Base-by-base conservation (phyloP, 192 early-diverging fungal species). In the Backusella westeae region DNA sequence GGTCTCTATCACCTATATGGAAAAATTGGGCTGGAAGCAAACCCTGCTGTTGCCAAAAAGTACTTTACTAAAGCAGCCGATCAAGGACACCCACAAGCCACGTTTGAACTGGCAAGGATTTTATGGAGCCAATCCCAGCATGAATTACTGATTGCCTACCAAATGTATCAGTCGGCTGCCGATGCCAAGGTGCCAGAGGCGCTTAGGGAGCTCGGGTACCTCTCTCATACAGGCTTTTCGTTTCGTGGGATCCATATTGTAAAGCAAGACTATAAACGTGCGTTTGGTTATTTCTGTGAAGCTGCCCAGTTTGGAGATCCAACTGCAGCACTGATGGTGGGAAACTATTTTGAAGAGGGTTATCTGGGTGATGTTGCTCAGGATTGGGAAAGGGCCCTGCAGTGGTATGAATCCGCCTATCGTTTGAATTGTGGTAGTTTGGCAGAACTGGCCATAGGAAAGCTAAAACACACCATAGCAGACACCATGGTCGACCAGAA, bases 311-410 rank as follows among this genome's bases (percentile, higher is more conserved):
- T 72, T 19, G 73, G 69, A 26, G 68, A 81, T 75, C 46, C 72
- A 3, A 67, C 63, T 1, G 69, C 76, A 67, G 69, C 80, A 3
- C 36, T 81, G 7, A 81, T 81, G 69, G 59, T 81, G 21, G 80
- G 80, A 8, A 56, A 69, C 10, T 81, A 81, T 36, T 81, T 75
- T 72, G 73, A 81, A 56, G 74, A 78, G 26, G 80, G 80, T 1
- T 78, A 75, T 66, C 36, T 74, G 36, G 14, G 34, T 26, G 23
- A 71, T 7, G 39, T 32, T n/a, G 36, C 69, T 26, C 56, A 73
- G 68, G 69, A 78, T 15, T 44, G 67, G 26, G 49, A 69, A 4
- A 68, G 53, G n/a, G 76, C 80, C 4, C 52, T 75, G 8, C 69
- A 77, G 14, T 81, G 72, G 63, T 81, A 81, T 56, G 73, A 72